A percentile compares a stretch with the other conserved stretches of the same genome.
These are phyloP conservation scores for Trypanosoma cruzi DNA, from an alignment of 208 protist genomes.

Conservation along the genomic window DNA sequence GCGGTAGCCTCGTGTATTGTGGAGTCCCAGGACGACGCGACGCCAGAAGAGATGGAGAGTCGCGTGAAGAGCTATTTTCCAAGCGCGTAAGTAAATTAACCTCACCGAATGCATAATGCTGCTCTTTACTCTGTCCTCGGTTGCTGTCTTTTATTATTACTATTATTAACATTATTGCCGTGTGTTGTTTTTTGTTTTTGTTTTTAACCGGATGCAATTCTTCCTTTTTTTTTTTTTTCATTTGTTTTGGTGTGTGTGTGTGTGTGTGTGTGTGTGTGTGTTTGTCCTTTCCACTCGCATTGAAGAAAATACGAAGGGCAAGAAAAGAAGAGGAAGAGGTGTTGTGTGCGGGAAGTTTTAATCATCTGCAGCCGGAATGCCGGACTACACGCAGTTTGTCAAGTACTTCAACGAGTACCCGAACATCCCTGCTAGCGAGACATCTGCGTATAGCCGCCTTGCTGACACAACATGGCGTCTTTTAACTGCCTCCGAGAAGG, in stretches of 20 bases:
- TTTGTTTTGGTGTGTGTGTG: background rate
- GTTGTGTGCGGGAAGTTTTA: background rate
- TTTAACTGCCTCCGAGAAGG: constrained; percentile 54
- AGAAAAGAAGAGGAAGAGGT: constrained; percentile 2
- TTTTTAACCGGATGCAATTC: background rate
- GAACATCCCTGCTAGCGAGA: constrained; percentile 41
- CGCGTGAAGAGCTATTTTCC: constrained; percentile 75
- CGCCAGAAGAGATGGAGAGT: constrained; percentile 67
- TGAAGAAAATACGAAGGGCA: background rate
- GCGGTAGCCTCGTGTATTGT: constrained; percentile 72
- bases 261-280: too few relatives aligned
- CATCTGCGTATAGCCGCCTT: constrained; percentile 42
- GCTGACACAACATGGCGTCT: constrained; percentile 75
- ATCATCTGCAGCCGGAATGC: constrained; percentile 34
- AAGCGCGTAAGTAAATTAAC: constrained; percentile 16
- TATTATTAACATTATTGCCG: background rate
- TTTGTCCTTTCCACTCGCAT: background rate
- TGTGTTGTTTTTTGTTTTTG: background rate
- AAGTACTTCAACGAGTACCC: constrained; percentile 79
- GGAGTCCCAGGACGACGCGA: constrained; percentile 73
- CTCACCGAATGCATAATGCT: background rate
- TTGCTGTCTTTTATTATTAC: background rate
- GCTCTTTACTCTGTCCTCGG: background rate
- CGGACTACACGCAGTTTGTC: constrained; percentile 76
- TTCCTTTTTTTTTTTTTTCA: constrained; percentile 1